Conservation (phyloP, 2,329 filamentous ascomycete species). For the Emmonsiellopsis sp. region DNA sequence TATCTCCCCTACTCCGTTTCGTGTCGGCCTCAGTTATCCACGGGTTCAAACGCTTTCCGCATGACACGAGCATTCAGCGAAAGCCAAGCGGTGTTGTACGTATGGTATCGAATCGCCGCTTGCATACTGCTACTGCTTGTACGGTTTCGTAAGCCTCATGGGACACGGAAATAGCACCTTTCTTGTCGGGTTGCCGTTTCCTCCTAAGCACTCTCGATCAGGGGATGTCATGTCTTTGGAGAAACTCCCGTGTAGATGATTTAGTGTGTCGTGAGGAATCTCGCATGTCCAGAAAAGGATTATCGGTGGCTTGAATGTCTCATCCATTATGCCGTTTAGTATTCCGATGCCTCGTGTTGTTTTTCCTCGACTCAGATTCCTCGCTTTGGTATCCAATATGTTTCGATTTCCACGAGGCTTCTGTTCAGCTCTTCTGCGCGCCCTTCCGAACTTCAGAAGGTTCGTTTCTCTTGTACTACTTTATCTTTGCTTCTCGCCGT, state of each 20-base stretch:
- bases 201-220: no score
- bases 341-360: not conserved
- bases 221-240: no score
- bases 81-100: no score
- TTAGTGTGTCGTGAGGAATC: not conserved
- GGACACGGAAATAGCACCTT: not conserved
- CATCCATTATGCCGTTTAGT: not conserved
- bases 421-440: not conserved
- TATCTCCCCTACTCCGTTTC: no score
- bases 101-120: no score
- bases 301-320: not conserved
- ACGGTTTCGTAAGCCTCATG: not conserved
- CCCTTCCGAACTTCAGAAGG: not conserved
- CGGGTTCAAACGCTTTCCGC: no score
- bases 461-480: not conserved
- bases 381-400: not conserved
- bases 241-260: no score
- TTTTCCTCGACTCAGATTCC: not conserved
- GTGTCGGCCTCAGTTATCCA: no score
- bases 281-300: not conserved
- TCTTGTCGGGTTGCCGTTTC: not conserved
- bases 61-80: no score
- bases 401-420: not conserved
- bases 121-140: not conserved
- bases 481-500: not conserved